Evolutionary conservation across 83 land plant species (phyloP).

Genomic region (Picea abies): DNA sequence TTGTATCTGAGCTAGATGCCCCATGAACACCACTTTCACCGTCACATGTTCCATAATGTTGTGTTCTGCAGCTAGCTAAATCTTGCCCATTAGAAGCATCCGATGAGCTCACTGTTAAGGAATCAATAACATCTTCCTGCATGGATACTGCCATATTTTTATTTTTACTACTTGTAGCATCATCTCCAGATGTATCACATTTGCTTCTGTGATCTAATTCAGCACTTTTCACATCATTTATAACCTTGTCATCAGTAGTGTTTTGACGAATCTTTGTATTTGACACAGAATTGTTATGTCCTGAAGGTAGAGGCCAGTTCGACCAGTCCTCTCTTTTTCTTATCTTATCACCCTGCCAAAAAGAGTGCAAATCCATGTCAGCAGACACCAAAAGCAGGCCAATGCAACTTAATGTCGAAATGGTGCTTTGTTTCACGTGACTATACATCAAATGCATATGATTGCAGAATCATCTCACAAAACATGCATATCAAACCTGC

Average conservation of each 20-base stretch:
- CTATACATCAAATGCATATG: not conserved
- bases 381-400: not conserved
- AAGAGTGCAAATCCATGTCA: slow-evolving; percentile 7
- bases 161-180: too few species aligned
- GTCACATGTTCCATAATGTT: not conserved
- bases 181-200: too few species aligned
- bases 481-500: slow-evolving; percentile 54
- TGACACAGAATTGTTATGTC: too few species aligned
- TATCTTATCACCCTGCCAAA: not conserved
- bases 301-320: too few species aligned
- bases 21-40: slow-evolving; percentile 4
- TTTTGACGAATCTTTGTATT: too few species aligned
- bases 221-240: slow-evolving; percentile 5
- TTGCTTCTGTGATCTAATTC: too few species aligned
- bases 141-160: not conserved
- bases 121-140: slow-evolving; percentile 5
- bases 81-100: slow-evolving; percentile 3
- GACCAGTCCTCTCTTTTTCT: too few species aligned
- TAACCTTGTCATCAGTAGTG: too few species aligned
- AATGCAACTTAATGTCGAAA: not conserved
- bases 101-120: not conserved
- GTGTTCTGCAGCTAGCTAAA: slow-evolving; percentile 4
- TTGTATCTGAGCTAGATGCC: not conserved
- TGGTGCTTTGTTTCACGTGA: not conserved
- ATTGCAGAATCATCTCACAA: not conserved